Evolutionary conservation across 108 stramenopile species (phyloP), one percentile per base, ranked within the genome.

Genomic region (Nannochloropsis oceanica): DNA sequence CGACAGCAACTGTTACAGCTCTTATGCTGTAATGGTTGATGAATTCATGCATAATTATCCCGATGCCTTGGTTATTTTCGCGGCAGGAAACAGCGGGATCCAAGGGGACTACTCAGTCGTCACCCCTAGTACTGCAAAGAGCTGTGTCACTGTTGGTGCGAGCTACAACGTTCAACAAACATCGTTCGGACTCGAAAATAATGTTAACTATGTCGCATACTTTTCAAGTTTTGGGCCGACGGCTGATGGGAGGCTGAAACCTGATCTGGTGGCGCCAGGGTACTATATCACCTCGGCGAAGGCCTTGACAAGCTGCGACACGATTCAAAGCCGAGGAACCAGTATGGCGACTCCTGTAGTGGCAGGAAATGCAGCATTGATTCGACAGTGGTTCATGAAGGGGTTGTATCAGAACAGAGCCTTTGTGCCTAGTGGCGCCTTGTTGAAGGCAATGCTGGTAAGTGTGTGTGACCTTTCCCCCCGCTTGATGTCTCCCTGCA

Each of bases 181-280:
- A 10, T 73, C 59, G 22, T 73, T 73, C n/a, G 59, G 59, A n/a
- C 59, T 73, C 22, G 59, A 73, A 27, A 26, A 85, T 44, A 87
- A 91, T 7, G 80, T 84, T 27, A 90, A 92, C 46, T 92, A 93
- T 85, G 82, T 95, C 20, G 93, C 94, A 0, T 93, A 91, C 44
- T 95, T 93, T 84, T 92, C 91, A 26, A 92, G 91, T 20, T 83
- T 88, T 8, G 94, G 94, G 9, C 94, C 94, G 8, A 93, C 94
- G 13, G 81, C 46, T 3, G 94, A 95, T 87, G 89, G 90, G 5
- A 84, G 94, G 20, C 92, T 93, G 79, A 95, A 95, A 85, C 94
- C 94, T 8, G 94, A 95, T 85, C 86, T 95, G 24, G 91, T 93
- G 8, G 94, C 93, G 27, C 94, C 94, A 18, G 94, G 94, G 12